Evolutionary conservation across 2,329 filamentous ascomycete species (phyloP), one percentile per base, ranked within the genome.

Genomic region (Sordariomycetes sp.): DNA sequence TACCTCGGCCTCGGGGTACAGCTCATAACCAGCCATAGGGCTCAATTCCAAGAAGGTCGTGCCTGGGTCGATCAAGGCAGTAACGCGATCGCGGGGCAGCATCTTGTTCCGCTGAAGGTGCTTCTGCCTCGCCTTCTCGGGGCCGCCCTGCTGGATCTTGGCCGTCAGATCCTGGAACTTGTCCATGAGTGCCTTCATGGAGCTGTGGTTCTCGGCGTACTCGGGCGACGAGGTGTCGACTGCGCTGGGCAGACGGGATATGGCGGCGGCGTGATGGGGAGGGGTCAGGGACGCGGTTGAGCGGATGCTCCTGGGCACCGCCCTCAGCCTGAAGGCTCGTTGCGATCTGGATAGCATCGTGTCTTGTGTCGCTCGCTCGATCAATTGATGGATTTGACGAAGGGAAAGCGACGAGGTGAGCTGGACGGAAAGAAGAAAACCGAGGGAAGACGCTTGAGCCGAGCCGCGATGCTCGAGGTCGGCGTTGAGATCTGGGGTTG

Each of bases 41-140:
- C 86, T 93, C n/a, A 98, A 69, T 61, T 98, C 90, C 41, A 98
- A 61, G 53, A 98, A 96, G 0, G 83, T 82, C 3, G 86, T 90
- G 5, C 88, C 88, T 0, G 86, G 82, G 52, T 98, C 90, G 42
- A 95, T 73, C 42, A 98, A 65, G 5, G 86, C 83, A 0, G 86
- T 83, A 35, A 98, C 76, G 21, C 90, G 79, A 57, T 96, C 90
- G 43, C 92, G 69, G 3, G 88, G 86, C 37, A 98, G 71, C 87
- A 96, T 94, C 70, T 96, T 96, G 43, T 86, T 85, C 46, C 88
- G 71, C 21, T 80, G 75, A 16, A 93, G 60, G 53, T 96, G 90
- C 64, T 95, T 95, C 43, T 90, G 78, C 39, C 83, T 71, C 4
- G 90, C 85, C 57, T 92, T 92, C 38, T 79, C 72, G 2, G 85